Evolutionary conservation across 768 basidiomycete genomes (phyloP), one percentile per base, ranked within the genome.

Genomic region (Lentinula sp.): DNA sequence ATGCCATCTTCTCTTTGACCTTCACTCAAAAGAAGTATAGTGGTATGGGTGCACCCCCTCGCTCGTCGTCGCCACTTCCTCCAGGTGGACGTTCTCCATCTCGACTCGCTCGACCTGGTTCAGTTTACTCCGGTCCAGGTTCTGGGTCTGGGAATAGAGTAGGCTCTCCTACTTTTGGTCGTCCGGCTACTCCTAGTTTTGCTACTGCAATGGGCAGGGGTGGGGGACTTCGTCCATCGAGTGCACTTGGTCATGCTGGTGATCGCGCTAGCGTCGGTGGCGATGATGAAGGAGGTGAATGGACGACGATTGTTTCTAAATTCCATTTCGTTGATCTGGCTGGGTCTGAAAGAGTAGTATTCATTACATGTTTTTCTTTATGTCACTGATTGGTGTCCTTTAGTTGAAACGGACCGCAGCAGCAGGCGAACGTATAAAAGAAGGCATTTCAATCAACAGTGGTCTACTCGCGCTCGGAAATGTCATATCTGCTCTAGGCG

Each of bases 261-360:
- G 87, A 88, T 60, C 75, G 79, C 42, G 64, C 74, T 42, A 64
- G 42, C 45, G 65, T 61, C 9, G 67, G 72, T 36, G 69, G 71
- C 12, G 90, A 90, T 20, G 86, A 87, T 15, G 88, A 87, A 10
- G 64, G 74, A 3, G 90, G 91, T 2, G 92, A 94, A 62, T 97
- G 94, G 93, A 80, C 88, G 13, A 95, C 93, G 0, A 84, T 95
- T 45, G 85, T 90, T 41, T 95, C 93, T 50, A 99, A 99, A 71
- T 98, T 98, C 76, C 95, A 99, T 73, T 98, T 98, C 66, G 97
- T 99, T 32, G 97, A 99, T 76, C 75, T 99, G 69, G 97, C 97
- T 32, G 97, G 97, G 42, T 95, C 93, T 43, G 97, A 99, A 78
- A 79, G 97, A 67, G 91, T 94, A 72, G 71, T 88, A 76, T 1